A percentile compares a stretch with the other conserved stretches of the same genome.
phyloP scores from a whole-genome alignment of 2,329 filamentous ascomycete species.

The Ceratocystis albifundus region DNA sequence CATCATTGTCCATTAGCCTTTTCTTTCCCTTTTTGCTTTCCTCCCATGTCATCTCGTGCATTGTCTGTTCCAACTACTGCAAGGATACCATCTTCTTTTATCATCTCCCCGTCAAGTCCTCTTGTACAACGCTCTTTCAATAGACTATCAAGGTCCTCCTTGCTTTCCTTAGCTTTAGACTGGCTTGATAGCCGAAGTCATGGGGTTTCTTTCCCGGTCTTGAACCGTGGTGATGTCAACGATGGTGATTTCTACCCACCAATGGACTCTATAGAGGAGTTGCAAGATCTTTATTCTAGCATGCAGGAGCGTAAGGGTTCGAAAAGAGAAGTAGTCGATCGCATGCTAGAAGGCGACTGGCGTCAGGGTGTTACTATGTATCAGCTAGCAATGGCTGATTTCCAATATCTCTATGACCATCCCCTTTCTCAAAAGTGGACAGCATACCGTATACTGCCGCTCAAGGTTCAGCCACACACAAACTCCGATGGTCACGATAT shows the following conservation, averaged over 20 bases:
- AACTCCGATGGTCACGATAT: slow-evolving; percentile 27
- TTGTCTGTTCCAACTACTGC: slow-evolving; percentile 59
- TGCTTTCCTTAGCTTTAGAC: slow-evolving; percentile 60
- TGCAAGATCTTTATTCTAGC: slow-evolving; percentile 53
- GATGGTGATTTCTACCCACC: slow-evolving; percentile 59
- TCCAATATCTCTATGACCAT: slow-evolving; percentile 55
- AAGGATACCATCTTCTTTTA: slow-evolving; percentile 58
- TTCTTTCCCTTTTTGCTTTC: not conserved
- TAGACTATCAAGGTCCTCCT: slow-evolving; percentile 58
- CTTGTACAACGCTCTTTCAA: slow-evolving; percentile 55
- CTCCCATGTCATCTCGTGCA: slow-evolving; percentile 4
- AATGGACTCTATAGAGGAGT: slow-evolving; percentile 50
- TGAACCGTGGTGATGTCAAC: slow-evolving; percentile 38
- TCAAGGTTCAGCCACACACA: slow-evolving; percentile 32
- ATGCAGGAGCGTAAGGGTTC: slow-evolving; percentile 50
- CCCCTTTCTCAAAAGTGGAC: slow-evolving; percentile 53
- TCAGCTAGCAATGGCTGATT: slow-evolving; percentile 57
- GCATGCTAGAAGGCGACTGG: slow-evolving; percentile 59
- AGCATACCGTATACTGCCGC: slow-evolving; percentile 46
- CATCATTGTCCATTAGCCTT: not conserved
- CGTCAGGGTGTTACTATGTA: slow-evolving; percentile 52
- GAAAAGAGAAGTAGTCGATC: slow-evolving; percentile 51
- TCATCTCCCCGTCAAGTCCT: slow-evolving; percentile 53
- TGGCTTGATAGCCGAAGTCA: slow-evolving; percentile 64
- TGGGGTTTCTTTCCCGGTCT: slow-evolving; percentile 37